Percentiles rank a stretch among this genome's conserved stretches.
phyloP scores from a whole-genome alignment of 305 asterid species.

The Fraxinus albicans region DNA sequence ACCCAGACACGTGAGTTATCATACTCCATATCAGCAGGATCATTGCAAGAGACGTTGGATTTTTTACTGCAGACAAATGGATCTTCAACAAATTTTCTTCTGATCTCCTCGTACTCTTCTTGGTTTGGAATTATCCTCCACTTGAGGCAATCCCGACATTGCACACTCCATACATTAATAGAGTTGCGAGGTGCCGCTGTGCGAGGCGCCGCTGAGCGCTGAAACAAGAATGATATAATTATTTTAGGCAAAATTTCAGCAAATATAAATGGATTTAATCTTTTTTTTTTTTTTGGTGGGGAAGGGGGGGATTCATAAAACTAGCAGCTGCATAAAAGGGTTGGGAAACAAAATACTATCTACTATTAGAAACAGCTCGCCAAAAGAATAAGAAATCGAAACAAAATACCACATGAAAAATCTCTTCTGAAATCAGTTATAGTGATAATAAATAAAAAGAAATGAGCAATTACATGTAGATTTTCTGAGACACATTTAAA shows the following conservation, averaged over 20 bases:
- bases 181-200: not conserved
- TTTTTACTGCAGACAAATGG: conserved; percentile 52
- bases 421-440: not conserved
- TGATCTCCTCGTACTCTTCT: conserved; percentile 61
- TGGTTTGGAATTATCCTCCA: conserved; percentile 55
- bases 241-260: not conserved
- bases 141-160: conserved; percentile 55
- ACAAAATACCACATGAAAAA: not conserved
- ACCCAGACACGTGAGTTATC: conserved; percentile 51
- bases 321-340: not conserved
- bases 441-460: not conserved
- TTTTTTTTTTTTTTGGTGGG: too few relatives aligned
- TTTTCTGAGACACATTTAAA: not conserved
- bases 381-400: not conserved
- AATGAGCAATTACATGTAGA: not conserved
- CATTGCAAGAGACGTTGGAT: conserved; percentile 38
- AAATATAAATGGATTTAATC: not conserved
- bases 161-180: conserved; percentile 44
- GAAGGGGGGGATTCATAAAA: not conserved
- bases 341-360: not conserved
- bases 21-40: conserved; percentile 46
- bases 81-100: conserved; percentile 45
- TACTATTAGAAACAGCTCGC: not conserved
- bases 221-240: not conserved
- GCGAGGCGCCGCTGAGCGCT: conserved; percentile 3